phyloP scores from a whole-genome alignment of 1,284 basidiomycete species.

The Cutaneotrichosporon sp. region DNA sequence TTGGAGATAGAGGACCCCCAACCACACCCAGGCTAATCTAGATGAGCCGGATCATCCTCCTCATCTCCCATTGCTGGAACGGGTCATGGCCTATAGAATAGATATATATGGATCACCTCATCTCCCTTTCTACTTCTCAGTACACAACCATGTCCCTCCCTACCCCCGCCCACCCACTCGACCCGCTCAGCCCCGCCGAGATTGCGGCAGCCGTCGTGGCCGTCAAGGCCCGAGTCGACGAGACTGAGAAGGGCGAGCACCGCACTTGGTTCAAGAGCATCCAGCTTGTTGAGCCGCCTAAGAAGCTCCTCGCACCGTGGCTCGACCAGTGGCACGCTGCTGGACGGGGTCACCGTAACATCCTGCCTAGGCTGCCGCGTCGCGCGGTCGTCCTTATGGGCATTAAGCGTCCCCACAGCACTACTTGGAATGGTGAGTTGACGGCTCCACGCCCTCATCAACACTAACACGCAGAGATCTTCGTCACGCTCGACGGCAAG shows the following conservation, averaged over 20 bases:
- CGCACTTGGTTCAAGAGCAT: slow-evolving; percentile 41
- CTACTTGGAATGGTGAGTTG: slow-evolving; percentile 28
- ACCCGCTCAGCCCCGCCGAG: slow-evolving; percentile 50
- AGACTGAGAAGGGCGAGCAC: slow-evolving; percentile 16
- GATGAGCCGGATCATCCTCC: not conserved
- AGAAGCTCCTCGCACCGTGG: slow-evolving; percentile 35
- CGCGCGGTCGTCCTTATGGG: slow-evolving; percentile 28
- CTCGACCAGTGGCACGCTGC: slow-evolving; percentile 27
- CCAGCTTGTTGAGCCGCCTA: slow-evolving; percentile 37
- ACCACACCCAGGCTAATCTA: not conserved
- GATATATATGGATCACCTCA: not conserved
- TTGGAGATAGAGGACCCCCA: too few species aligned
- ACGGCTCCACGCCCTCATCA: too few species aligned
- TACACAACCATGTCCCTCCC: not conserved
- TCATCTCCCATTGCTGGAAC: not conserved
- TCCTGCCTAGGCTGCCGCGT: slow-evolving; percentile 18
- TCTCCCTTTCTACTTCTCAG: not conserved
- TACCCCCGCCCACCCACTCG: slow-evolving; percentile 48
- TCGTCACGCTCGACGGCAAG: slow-evolving; percentile 19
- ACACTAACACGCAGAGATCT: too few species aligned
- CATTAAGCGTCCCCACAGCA: slow-evolving; percentile 18
- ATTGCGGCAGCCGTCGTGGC: slow-evolving; percentile 33
- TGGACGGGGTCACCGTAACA: slow-evolving; percentile 7
- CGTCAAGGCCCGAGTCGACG: slow-evolving; percentile 15
- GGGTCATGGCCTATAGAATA: not conserved